Base-by-base conservation (phyloP, 2,329 filamentous ascomycete genomes). In the Bipolaris oryzae region DNA sequence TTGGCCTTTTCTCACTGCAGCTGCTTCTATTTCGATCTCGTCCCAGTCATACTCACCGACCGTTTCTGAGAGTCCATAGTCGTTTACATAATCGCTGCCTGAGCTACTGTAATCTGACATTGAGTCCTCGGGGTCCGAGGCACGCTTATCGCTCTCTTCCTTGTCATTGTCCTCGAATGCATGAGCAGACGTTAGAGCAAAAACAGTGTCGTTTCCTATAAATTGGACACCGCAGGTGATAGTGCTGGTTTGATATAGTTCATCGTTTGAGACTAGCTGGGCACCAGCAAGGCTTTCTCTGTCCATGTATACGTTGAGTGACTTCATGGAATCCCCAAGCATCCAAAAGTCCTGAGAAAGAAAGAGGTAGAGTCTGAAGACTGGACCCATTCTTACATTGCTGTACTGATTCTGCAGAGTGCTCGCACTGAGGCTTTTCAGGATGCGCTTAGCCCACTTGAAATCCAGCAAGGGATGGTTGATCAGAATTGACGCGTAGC, bases 11-110 rank as follows among this genome's bases (percentile, higher is more conserved):
- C 11, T 50, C 47, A 18, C 47, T 41, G 18, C 13, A 5, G 33
- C 33, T 49, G 18, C 21, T 41, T 5, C 47, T 35, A 3, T 13
- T 50, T 50, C 37, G 7, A 50, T 34, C 21, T 33, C 7, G 35
- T 41, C 47, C 47, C 25, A 50, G 47, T 50, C 37, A 31, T 50
- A 50, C 15, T 50, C 46, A n/a, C 33, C 35, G 10, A 25, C 33
- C 7, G n/a, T 49, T 6, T 18, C 15, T 18, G 46, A 49, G 33
- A 15, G 23, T 21, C 46, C 21, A 18, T 39, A n/a, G 11, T 28
- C 20, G 15, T 35, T 41, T 33, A 18, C 33, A 41, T 33, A 25
- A 41, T 50, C 47, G 47, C 47, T 41, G 20, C 42, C 47, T 23
- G 23, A 15, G 42, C 47, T 18, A 50, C 23, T 35, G 4, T 9